A percentile compares a stretch with the other conserved stretches of the same genome.
phyloP scores from a whole-genome alignment of 2,329 filamentous ascomycete genomes.

The Microdochium nivale region DNA sequence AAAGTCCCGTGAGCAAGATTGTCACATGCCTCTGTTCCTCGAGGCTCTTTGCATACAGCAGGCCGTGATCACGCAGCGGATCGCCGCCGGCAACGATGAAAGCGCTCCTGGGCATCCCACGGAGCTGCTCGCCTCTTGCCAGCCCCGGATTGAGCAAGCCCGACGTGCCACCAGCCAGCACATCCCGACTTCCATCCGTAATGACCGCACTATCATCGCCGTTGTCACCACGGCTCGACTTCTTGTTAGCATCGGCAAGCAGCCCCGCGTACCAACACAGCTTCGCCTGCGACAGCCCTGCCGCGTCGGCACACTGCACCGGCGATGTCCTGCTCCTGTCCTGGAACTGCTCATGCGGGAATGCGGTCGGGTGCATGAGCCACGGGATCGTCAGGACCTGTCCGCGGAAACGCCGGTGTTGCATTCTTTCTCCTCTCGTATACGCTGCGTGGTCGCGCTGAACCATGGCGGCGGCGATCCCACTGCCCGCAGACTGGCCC shows the following conservation, averaged over 20 bases:
- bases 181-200: too few species aligned
- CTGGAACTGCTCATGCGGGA: constrained; percentile 1
- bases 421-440: too few species aligned
- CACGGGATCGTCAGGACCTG: constrained; percentile 1
- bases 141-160: neutral
- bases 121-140: neutral
- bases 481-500: neutral
- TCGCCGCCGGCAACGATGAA: constrained; percentile 5
- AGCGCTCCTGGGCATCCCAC: neutral
- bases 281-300: neutral
- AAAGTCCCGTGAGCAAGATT: neutral
- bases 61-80: constrained; percentile 6
- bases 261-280: neutral
- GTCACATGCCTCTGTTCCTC: neutral
- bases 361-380: neutral
- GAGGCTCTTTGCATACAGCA: constrained; percentile 4
- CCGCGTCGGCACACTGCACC: constrained; percentile 1
- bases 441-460: neutral
- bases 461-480: neutral
- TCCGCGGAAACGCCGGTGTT: neutral
- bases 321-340: neutral
- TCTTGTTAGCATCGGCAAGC: neutral
- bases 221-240: neutral
- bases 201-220: neutral
- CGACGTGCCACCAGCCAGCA: too few species aligned